phyloP scores from a whole-genome alignment of 306 rosid genomes.

The Fagus crenata region DNA sequence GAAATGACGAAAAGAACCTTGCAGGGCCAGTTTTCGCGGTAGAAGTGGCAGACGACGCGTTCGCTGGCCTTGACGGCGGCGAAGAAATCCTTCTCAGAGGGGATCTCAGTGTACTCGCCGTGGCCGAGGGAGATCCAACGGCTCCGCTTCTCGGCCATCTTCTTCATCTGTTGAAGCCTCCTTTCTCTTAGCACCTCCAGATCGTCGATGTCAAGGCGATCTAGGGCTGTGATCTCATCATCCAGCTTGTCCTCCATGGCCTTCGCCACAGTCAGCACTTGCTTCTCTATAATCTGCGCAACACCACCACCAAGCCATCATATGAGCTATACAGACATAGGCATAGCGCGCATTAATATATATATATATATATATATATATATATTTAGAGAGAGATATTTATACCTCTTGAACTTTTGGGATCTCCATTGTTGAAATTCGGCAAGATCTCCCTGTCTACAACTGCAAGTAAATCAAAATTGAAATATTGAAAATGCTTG shows the following conservation, averaged over 20 bases:
- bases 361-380: too few relatives aligned
- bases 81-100: conserved; percentile 87
- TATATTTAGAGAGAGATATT: background rate
- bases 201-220: conserved; percentile 81
- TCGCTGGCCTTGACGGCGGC: conserved; percentile 90
- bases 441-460: conserved; percentile 21
- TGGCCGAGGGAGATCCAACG: conserved; percentile 95
- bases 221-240: conserved; percentile 81
- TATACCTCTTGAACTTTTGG: conserved; percentile 64
- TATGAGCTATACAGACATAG: too few relatives aligned
- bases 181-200: conserved; percentile 85
- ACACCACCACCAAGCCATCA: background rate
- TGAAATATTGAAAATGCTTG: background rate
- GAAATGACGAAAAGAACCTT: conserved; percentile 46
- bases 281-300: conserved; percentile 65
- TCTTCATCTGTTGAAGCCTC: conserved; percentile 93
- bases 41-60: conserved; percentile 98
- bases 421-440: conserved; percentile 51
- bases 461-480: background rate
- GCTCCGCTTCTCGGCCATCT: conserved; percentile 91
- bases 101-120: conserved; percentile 77
- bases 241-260: conserved; percentile 90
- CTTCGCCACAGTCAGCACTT: conserved; percentile 76
- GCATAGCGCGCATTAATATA: too few relatives aligned
- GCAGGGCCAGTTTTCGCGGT: conserved; percentile 98